A percentile compares a stretch with the other conserved stretches of the same genome.
Evolutionary conservation across 768 basidiomycete species (phyloP).

Genomic region (Russula brevipes): DNA sequence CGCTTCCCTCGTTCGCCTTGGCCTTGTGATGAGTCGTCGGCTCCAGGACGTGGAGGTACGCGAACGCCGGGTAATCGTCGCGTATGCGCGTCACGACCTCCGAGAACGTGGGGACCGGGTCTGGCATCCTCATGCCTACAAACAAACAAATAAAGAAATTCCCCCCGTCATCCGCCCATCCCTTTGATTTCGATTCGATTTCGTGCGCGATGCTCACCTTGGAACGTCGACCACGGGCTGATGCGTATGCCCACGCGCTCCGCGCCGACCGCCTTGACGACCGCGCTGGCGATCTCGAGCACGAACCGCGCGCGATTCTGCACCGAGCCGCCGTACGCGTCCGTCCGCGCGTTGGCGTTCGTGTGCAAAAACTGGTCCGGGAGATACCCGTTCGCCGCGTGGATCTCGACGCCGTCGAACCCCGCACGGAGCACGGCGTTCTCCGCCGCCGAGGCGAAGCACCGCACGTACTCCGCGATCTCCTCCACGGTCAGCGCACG

Average conservation of each 20-base stretch:
- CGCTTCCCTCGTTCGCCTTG: background rate
- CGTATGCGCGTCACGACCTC: slow-evolving; percentile 29
- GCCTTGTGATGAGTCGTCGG: slow-evolving; percentile 10
- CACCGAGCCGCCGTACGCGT: slow-evolving; percentile 43
- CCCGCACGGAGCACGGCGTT: slow-evolving; percentile 35
- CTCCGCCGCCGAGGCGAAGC: slow-evolving; percentile 35
- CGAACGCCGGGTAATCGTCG: slow-evolving; percentile 15
- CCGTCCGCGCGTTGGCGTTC: slow-evolving; percentile 37
- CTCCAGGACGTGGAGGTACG: slow-evolving; percentile 34
- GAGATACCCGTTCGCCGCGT: slow-evolving; percentile 32
- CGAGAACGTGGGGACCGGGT: slow-evolving; percentile 30
- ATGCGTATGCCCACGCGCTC: slow-evolving; percentile 35
- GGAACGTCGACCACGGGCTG: slow-evolving; percentile 28
- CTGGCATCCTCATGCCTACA: slow-evolving; percentile 19
- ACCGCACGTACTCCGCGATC: slow-evolving; percentile 27
- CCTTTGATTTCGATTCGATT: no score
- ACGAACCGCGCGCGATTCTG: slow-evolving; percentile 43
- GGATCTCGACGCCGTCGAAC: slow-evolving; percentile 32
- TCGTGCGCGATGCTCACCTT: background rate
- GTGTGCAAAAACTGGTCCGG: slow-evolving; percentile 38
- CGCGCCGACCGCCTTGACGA: slow-evolving; percentile 35
- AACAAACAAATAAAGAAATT: no score
- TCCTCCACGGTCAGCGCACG: slow-evolving; percentile 28
- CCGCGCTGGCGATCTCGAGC: slow-evolving; percentile 37
- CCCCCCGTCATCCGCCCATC: no score